Percentiles rank a stretch among this genome's conserved stretches.
Evolutionary conservation across 176 grass and related monocot species (phyloP).

Genomic region (Elymus sibiricus): DNA sequence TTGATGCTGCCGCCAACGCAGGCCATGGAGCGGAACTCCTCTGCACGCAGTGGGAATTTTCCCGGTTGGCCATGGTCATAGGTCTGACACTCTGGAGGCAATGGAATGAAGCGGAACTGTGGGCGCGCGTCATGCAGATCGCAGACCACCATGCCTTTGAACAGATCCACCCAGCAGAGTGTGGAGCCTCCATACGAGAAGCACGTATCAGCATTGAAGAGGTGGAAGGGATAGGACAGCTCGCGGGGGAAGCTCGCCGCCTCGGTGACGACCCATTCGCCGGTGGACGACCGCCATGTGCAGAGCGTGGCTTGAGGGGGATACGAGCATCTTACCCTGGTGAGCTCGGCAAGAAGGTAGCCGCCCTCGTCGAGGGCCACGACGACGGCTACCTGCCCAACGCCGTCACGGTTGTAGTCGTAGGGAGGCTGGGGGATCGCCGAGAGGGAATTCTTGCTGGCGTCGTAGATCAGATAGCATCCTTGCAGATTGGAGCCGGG

Average conservation of each 20-base stretch:
- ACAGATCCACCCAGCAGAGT: conserved; percentile 19
- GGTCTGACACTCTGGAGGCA: background rate
- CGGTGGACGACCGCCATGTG: background rate
- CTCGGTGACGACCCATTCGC: background rate
- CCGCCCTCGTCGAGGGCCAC: background rate
- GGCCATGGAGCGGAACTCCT: background rate
- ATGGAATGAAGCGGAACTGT: background rate
- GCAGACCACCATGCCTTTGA: background rate
- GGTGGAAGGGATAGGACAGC: background rate
- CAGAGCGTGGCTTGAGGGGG: background rate
- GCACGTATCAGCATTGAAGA: background rate
- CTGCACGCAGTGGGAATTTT: background rate
- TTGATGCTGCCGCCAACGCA: background rate
- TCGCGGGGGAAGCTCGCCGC: background rate
- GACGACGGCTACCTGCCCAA: background rate
- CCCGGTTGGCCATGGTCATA: background rate
- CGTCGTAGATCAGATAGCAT: too few relatives aligned
- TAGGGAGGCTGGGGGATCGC: too few relatives aligned
- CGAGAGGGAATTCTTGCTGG: too few relatives aligned
- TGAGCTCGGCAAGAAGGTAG: conserved; percentile 21
- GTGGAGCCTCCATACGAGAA: background rate
- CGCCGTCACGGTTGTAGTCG: background rate
- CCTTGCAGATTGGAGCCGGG: background rate
- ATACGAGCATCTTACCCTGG: rapidly evolving
- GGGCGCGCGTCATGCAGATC: background rate